Conservation (phyloP, 2,329 filamentous ascomycete genomes). For the Hirsutella thompsonii region DNA sequence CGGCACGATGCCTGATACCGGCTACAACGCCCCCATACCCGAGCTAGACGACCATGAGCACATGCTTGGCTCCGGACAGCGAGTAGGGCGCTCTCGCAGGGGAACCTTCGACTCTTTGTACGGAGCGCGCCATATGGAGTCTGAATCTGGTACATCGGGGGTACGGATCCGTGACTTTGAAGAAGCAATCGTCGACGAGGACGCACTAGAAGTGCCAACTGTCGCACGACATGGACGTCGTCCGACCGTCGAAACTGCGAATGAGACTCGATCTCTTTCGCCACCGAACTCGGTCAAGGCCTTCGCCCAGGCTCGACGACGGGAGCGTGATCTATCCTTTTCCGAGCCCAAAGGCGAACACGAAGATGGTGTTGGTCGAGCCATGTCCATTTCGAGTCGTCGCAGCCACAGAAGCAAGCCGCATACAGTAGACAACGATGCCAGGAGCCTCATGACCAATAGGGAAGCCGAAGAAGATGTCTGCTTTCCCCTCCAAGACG, state of each 20-base stretch:
- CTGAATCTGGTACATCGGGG: slow-evolving; percentile 21
- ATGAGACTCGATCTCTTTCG: slow-evolving; percentile 57
- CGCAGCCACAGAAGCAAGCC: slow-evolving; percentile 44
- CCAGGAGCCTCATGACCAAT: slow-evolving; percentile 46
- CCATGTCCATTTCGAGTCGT: slow-evolving; percentile 56
- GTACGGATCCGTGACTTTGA: slow-evolving; percentile 67
- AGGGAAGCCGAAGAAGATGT: slow-evolving; percentile 76
- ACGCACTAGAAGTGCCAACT: slow-evolving; percentile 45
- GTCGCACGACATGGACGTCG: slow-evolving; percentile 33
- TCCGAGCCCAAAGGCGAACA: slow-evolving; percentile 31
- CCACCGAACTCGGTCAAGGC: slow-evolving; percentile 96
- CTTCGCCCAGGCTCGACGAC: slow-evolving; percentile 80
- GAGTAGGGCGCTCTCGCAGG: slow-evolving; percentile 47
- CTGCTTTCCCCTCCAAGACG: slow-evolving; percentile 70
- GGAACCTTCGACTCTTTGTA: slow-evolving; percentile 65
- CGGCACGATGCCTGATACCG: slow-evolving; percentile 43
- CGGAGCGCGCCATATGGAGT: slow-evolving; percentile 32
- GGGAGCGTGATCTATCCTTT: slow-evolving; percentile 58
- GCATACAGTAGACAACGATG: slow-evolving; percentile 48
- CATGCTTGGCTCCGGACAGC: slow-evolving; percentile 47
- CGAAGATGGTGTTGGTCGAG: slow-evolving; percentile 47
- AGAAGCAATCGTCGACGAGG: slow-evolving; percentile 64
- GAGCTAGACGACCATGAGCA: slow-evolving; percentile 81
- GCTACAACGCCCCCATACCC: slow-evolving; percentile 62
- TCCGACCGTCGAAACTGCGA: slow-evolving; percentile 41